These are phyloP conservation scores for Pyrus communis DNA, from an alignment of 306 rosid genomes.

Conservation along the genomic window DNA sequence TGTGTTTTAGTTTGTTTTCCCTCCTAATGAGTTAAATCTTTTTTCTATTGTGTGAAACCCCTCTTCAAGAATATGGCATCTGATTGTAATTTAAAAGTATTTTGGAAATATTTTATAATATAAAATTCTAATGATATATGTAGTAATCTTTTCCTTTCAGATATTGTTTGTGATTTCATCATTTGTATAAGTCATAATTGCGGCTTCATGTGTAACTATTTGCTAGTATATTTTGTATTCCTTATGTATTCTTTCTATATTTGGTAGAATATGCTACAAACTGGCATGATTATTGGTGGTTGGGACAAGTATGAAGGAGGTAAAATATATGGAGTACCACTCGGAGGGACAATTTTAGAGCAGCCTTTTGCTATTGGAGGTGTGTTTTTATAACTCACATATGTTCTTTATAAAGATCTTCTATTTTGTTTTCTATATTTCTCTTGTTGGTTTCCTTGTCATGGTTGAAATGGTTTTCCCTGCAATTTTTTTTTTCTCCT, in stretches of 20 bases:
- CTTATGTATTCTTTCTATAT: not conserved
- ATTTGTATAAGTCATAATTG: not conserved
- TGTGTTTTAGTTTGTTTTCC: not conserved
- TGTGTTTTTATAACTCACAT: slow-evolving; percentile 18
- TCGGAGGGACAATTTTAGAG: slow-evolving; percentile 81
- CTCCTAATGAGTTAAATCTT: not conserved
- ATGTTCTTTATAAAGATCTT: not conserved
- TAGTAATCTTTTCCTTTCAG: not conserved
- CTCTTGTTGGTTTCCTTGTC: not conserved
- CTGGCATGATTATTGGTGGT: slow-evolving; percentile 86
- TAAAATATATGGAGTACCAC: slow-evolving; percentile 74
- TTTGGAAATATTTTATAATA: not conserved
- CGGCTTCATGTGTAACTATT: not conserved
- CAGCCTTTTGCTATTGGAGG: slow-evolving; percentile 93
- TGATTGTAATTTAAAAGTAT: not conserved
- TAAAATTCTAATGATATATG: not conserved
- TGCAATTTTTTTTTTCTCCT: not conserved
- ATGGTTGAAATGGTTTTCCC: not conserved
- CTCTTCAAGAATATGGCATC: not conserved
- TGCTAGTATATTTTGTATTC: not conserved
- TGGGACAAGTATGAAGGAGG: slow-evolving; percentile 96
- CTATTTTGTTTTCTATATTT: not conserved
- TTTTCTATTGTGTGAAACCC: not conserved
- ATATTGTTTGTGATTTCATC: not conserved
- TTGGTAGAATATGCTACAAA: slow-evolving; percentile 65